A percentile compares a stretch with the other conserved stretches of the same genome.
These are phyloP conservation scores for Xylaria bambusicola DNA, from an alignment of 495 filamentous ascomycete genomes.

Conservation along the genomic window DNA sequence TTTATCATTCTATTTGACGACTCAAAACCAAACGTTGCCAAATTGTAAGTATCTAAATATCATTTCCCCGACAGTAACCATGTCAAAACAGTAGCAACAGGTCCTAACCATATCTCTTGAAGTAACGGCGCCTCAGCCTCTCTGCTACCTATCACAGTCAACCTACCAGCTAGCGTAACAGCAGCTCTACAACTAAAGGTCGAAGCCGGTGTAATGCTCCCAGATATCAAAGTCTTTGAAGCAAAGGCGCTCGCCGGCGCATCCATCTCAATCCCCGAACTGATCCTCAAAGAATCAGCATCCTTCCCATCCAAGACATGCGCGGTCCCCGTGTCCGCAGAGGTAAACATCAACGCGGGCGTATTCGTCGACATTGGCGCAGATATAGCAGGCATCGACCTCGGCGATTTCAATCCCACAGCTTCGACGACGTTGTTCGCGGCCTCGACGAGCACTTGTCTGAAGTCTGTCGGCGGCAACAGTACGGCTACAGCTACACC, in stretches of 20 bases:
- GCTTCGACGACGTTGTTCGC: conserved; percentile 34
- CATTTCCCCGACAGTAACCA: neutral
- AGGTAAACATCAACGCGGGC: conserved; percentile 33
- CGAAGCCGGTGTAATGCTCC: conserved; percentile 27
- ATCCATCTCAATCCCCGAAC: conserved; percentile 30
- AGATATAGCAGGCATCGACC: conserved; percentile 19
- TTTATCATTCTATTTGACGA: conserved; percentile 30
- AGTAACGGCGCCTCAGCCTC: conserved; percentile 30
- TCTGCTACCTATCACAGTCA: conserved; percentile 31
- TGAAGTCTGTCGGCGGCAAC: conserved; percentile 17
- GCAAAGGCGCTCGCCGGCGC: conserved; percentile 31
- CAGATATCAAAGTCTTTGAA: conserved; percentile 23
- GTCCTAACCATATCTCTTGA: neutral
- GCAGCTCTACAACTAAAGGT: conserved; percentile 30
- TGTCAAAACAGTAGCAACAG: neutral
- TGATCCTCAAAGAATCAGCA: conserved; percentile 25
- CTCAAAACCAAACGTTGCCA: conserved; percentile 19
- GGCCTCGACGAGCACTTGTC: conserved; percentile 34
- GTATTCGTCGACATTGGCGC: conserved; percentile 34
- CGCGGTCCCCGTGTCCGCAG: conserved; percentile 28
- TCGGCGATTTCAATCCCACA: conserved; percentile 25
- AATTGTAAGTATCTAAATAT: conserved; percentile 26
- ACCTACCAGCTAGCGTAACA: conserved; percentile 30
- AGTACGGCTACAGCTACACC: neutral
- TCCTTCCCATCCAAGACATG: conserved; percentile 20